phyloP scores from a whole-genome alignment of 495 filamentous ascomycete genomes.

The Oleoguttula mirabilis region DNA sequence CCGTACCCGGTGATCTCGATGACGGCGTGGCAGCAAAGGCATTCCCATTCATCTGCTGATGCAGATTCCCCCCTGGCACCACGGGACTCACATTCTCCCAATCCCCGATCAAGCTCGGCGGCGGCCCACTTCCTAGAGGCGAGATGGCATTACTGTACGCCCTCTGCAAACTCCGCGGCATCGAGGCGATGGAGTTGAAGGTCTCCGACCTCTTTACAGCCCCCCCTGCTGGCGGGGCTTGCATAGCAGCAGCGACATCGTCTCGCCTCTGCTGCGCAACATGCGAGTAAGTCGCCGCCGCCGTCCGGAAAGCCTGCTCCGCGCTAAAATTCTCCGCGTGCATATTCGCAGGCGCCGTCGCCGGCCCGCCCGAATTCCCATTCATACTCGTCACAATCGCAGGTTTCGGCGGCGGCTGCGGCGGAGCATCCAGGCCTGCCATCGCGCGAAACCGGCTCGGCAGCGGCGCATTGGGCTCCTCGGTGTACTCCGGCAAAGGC shows the following conservation, averaged over 20 bases:
- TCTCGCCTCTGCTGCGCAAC: background rate
- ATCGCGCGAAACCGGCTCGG: conserved; percentile 21
- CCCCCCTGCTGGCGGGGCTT: background rate
- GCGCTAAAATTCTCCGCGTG: conserved; percentile 16
- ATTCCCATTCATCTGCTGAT: too few relatives aligned
- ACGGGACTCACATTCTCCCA: conserved; percentile 18
- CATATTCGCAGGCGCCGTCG: conserved; percentile 9
- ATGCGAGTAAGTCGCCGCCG: background rate
- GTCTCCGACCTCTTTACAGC: conserved; percentile 1
- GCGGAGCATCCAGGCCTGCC: conserved; percentile 16
- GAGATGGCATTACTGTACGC: conserved; percentile 16
- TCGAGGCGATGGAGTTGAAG: conserved; percentile 7
- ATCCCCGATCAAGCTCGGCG: conserved; percentile 15
- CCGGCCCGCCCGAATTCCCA: background rate
- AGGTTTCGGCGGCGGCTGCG: conserved; percentile 6
- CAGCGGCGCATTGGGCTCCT: conserved; percentile 22
- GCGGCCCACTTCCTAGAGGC: conserved; percentile 9
- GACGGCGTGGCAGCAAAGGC: too few relatives aligned
- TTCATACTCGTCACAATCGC: conserved; percentile 5
- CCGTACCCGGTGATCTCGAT: too few relatives aligned
- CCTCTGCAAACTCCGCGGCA: conserved; percentile 14
- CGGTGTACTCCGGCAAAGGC: conserved; percentile 21
- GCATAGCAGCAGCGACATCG: conserved; percentile 3
- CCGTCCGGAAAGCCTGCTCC: conserved; percentile 14
- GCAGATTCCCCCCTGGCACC: background rate